Evolutionary conservation across 2,329 filamentous ascomycete species (phyloP).

Genomic region (Fusarium xylarioides): DNA sequence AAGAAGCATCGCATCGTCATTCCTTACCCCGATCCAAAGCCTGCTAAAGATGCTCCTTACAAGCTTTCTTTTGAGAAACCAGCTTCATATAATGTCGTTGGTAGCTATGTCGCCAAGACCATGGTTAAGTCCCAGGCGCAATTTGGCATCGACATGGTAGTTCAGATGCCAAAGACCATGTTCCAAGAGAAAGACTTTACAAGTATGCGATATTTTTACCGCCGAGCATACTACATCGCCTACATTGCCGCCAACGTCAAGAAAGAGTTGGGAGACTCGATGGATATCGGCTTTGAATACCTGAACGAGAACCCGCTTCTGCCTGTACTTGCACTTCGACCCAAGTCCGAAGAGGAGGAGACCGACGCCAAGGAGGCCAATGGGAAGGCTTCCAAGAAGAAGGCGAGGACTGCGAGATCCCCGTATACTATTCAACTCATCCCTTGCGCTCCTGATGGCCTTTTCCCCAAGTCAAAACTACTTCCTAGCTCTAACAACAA

Average conservation of each 20-base stretch:
- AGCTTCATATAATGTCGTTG: slow-evolving; percentile 82
- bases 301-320: slow-evolving; percentile 80
- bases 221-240: slow-evolving; percentile 89
- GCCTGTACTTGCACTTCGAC: slow-evolving; percentile 67
- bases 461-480: slow-evolving; percentile 78
- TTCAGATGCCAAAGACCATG: slow-evolving; percentile 81
- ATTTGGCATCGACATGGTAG: slow-evolving; percentile 80
- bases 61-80: slow-evolving; percentile 83
- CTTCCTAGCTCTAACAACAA: slow-evolving; percentile 75
- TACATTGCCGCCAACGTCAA: slow-evolving; percentile 78
- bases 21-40: slow-evolving; percentile 85
- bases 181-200: slow-evolving; percentile 96
- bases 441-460: slow-evolving; percentile 72
- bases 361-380: slow-evolving; percentile 22
- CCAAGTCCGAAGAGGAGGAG: slow-evolving; percentile 40
- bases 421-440: slow-evolving; percentile 77
- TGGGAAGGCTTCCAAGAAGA: slow-evolving; percentile 38
- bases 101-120: slow-evolving; percentile 83
- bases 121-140: slow-evolving; percentile 70
- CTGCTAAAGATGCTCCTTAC: slow-evolving; percentile 79
- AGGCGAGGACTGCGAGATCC: slow-evolving; percentile 42
- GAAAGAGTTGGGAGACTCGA: slow-evolving; percentile 60
- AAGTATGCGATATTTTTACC: slow-evolving; percentile 94
- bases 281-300: slow-evolving; percentile 70
- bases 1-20: slow-evolving; percentile 74